Conservation (phyloP, 257 asterid genomes). For the Gentiana macrophylla region DNA sequence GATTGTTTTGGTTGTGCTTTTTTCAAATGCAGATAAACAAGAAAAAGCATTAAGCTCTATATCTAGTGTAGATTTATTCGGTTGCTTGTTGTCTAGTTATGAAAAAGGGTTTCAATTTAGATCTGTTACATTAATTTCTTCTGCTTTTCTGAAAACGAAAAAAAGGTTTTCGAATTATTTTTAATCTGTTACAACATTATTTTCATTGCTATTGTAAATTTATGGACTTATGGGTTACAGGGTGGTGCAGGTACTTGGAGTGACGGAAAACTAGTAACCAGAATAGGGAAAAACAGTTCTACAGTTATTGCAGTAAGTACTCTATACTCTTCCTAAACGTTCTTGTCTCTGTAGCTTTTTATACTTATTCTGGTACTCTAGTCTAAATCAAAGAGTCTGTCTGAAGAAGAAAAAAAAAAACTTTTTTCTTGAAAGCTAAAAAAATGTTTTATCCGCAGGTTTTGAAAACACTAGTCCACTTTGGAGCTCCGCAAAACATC, state of each 20-base stretch:
- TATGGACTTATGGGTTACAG: constrained; percentile 86
- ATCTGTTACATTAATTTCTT: too few relatives aligned
- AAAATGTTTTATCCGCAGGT: constrained; percentile 34
- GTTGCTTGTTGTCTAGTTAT: too few relatives aligned
- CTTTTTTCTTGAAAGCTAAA: too few relatives aligned
- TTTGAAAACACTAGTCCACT: constrained; percentile 68
- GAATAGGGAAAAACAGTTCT: constrained; percentile 81
- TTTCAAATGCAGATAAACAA: too few relatives aligned
- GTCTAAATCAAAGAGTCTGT: neutral
- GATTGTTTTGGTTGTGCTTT: too few relatives aligned
- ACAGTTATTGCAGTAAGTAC: constrained; percentile 68
- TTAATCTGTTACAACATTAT: neutral
- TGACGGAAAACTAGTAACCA: constrained; percentile 93
- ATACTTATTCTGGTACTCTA: constrained; percentile 7
- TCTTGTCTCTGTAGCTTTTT: neutral
- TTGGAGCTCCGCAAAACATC: constrained; percentile 89
- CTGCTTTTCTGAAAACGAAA: too few relatives aligned
- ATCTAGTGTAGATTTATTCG: too few relatives aligned
- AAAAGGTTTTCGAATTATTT: too few relatives aligned
- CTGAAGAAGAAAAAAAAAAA: too few relatives aligned
- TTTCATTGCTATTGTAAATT: constrained; percentile 18
- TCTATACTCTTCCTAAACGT: neutral
- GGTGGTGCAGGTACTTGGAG: constrained; percentile 99
- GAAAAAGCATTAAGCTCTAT: too few relatives aligned
- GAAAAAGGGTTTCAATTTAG: too few relatives aligned